phyloP scores from a whole-genome alignment of 345 rosid species.

The Boechera stricta region DNA sequence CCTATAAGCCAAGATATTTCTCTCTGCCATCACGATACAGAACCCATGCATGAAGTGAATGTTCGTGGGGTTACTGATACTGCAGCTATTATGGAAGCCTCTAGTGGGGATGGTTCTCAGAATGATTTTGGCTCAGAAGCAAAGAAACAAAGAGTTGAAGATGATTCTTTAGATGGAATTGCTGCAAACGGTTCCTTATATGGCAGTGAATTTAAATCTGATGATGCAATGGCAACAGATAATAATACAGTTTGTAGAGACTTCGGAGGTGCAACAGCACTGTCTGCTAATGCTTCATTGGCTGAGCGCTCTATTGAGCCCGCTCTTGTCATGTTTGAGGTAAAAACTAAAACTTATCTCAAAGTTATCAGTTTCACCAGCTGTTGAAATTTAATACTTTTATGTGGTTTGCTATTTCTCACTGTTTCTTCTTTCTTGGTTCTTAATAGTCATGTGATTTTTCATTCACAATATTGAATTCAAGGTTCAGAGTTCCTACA shows the following conservation, averaged over 20 bases:
- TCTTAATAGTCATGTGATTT: neutral
- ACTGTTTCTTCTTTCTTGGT: constrained; percentile 10
- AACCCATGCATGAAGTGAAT: constrained; percentile 55
- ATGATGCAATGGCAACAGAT: constrained; percentile 54
- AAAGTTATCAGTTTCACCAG: constrained; percentile 11
- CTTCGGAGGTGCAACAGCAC: constrained; percentile 53
- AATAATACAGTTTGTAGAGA: constrained; percentile 50
- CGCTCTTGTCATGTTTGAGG: constrained; percentile 97
- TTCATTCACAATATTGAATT: constrained; percentile 4
- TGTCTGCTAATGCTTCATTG: constrained; percentile 66
- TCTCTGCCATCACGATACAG: constrained; percentile 52
- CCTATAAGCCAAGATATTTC: constrained; percentile 38
- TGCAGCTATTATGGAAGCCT: constrained; percentile 59
- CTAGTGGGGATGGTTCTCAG: constrained; percentile 57
- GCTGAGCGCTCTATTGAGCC: constrained; percentile 92
- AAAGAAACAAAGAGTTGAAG: constrained; percentile 68
- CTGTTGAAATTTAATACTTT: neutral
- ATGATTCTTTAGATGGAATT: constrained; percentile 56
- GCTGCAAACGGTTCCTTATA: constrained; percentile 50
- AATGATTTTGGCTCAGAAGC: constrained; percentile 61
- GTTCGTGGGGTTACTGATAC: constrained; percentile 59
- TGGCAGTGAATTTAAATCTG: constrained; percentile 59
- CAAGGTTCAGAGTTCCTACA: constrained; percentile 23
- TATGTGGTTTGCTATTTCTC: constrained; percentile 13
- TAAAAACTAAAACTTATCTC: constrained; percentile 41